Conservation (phyloP, 352 stramenopile species). For the Phytophthora uliginosa region DNA sequence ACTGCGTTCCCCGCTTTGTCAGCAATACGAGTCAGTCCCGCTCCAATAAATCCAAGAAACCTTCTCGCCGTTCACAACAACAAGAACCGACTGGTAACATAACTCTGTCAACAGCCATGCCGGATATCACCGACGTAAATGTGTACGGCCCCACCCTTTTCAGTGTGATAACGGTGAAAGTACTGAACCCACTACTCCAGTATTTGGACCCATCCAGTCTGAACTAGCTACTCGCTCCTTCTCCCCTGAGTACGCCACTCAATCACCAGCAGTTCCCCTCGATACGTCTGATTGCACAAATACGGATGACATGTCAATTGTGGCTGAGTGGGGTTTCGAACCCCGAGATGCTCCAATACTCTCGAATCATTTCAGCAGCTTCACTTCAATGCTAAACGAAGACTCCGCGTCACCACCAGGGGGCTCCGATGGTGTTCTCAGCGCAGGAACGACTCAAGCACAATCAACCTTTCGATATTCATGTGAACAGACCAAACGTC, state of each 20-base stretch:
- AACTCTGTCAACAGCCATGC: not conserved
- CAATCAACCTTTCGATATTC: not conserved
- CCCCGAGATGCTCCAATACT: not conserved
- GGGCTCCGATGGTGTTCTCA: not conserved
- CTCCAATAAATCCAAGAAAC: not conserved
- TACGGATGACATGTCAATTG: not conserved
- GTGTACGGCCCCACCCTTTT: not conserved
- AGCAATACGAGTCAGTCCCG: not conserved
- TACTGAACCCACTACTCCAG: not conserved
- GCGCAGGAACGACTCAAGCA: not conserved
- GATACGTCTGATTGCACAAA: too few relatives aligned
- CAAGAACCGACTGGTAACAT: not conserved
- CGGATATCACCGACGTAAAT: not conserved
- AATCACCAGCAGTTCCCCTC: too few relatives aligned
- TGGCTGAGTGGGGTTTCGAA: not conserved
- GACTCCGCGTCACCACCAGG: not conserved
- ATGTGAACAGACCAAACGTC: not conserved
- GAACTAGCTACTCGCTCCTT: too few relatives aligned
- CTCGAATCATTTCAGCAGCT: not conserved
- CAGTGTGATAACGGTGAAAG: not conserved
- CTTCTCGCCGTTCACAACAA: not conserved
- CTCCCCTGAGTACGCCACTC: too few relatives aligned
- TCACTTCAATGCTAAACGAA: not conserved
- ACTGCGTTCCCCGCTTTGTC: not conserved
- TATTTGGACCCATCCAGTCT: not conserved